Base-by-base conservation (phyloP, 2,329 filamentous ascomycete genomes). In the Trichoderma polysporum region DNA sequence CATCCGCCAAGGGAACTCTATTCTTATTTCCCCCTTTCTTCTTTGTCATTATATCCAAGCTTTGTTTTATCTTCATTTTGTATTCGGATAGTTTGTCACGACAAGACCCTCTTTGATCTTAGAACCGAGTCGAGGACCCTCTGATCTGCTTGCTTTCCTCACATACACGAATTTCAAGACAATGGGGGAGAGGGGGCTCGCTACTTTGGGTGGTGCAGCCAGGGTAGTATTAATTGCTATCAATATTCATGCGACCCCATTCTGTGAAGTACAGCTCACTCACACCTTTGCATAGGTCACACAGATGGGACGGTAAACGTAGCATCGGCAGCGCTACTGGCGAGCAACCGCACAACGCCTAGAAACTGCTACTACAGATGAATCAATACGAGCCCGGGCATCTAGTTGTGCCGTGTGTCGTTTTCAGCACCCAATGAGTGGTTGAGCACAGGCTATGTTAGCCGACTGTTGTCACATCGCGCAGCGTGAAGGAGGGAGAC, bases 381-480 rank as follows among this genome's bases (percentile, higher is more conserved):
- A 19, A 33, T 17, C 37, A 54, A 45, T 45, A 35, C 50, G 29
- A 45, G 39, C 22, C 50, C 61, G 58, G 37, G 17, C 35, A 45
- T 45, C 12, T n/a, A 37, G 33, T 56, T 56, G 53, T 19, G 19
- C 53, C 53, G 53, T 39, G n/a, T 19, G 53, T 25, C 22, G 19
- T n/a, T 13, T 56, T 39, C n/a, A 39, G 53, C 53, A 31, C 10
- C 52, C 29, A 35, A 56, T 33, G 17, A 9, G 10, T 5, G 17
- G 25, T 56, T 25, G 19, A 25, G 15, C 50, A 54, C 61, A 19
- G 61, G 29, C 61, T 41, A 63, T 25, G 35, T 12, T n/a, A 53
- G 35, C 60, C 60, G 60, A 39, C 15, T 64, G 19, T 33, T 17
- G 61, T 64, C 61, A 64, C 61, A 64, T 64, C 50, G 61, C 37